Conservation (phyloP, 768 basidiomycete genomes). For the Mycena venus region DNA sequence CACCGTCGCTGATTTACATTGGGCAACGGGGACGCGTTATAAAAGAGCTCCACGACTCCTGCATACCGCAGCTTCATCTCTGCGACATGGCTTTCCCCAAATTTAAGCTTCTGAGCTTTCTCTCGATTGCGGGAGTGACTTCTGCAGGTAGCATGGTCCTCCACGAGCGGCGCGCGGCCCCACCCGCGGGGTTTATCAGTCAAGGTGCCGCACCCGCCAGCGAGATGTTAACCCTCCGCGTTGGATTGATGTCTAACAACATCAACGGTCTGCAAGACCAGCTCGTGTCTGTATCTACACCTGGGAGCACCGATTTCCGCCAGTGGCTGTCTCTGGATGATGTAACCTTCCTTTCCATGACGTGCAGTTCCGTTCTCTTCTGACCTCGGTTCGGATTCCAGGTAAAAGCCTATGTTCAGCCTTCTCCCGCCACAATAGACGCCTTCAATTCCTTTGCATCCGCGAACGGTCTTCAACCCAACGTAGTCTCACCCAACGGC, state of each 20-base stretch:
- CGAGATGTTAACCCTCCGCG: conserved; percentile 49
- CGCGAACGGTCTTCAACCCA: conserved; percentile 31
- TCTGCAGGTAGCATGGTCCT: conserved; percentile 32
- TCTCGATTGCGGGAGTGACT: neutral
- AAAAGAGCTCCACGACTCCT: conserved; percentile 3
- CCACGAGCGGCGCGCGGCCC: conserved; percentile 36
- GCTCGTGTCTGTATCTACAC: conserved; percentile 53
- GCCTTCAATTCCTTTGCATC: conserved; percentile 42
- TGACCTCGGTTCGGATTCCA: conserved; percentile 10
- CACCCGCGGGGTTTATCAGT: conserved; percentile 44
- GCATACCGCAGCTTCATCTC: neutral
- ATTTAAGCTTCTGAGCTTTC: conserved; percentile 10
- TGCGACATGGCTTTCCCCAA: conserved; percentile 8
- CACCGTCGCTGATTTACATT: neutral
- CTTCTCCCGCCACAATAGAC: conserved; percentile 35
- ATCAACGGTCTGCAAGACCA: conserved; percentile 51
- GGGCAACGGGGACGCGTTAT: conserved; percentile 8
- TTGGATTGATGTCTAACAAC: conserved; percentile 52
- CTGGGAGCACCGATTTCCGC: conserved; percentile 50
- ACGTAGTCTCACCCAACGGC: conserved; percentile 36
- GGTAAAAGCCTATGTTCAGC: conserved; percentile 45
- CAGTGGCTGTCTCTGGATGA: conserved; percentile 54
- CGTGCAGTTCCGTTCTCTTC: neutral
- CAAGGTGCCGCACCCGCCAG: conserved; percentile 34
- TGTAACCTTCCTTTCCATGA: conserved; percentile 27